These are phyloP conservation scores for Metschnikowia peoriensis DNA, from an alignment of 805 yeast species.

Conservation along the genomic window DNA sequence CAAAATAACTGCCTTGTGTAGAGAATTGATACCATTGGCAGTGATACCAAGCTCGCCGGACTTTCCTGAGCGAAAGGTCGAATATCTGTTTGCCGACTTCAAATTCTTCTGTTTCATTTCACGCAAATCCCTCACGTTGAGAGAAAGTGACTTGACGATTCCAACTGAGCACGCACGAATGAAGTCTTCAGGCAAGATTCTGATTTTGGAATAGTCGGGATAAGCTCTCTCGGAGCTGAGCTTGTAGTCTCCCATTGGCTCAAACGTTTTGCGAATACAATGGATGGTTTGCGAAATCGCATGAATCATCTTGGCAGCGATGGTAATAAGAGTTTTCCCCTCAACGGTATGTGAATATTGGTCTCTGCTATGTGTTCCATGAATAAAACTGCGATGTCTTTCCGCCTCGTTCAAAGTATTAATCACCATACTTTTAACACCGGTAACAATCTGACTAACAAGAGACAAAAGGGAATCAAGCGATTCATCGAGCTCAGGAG, in stretches of 20 bases:
- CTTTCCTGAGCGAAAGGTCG: slow-evolving; percentile 50
- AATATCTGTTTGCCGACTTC: slow-evolving; percentile 39
- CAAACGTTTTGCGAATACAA: slow-evolving; percentile 51
- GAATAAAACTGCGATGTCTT: slow-evolving; percentile 28
- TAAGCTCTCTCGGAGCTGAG: slow-evolving; percentile 59
- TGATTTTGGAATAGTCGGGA: slow-evolving; percentile 59
- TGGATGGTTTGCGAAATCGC: slow-evolving; percentile 48
- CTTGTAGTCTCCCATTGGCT: slow-evolving; percentile 64
- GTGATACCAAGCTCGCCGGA: slow-evolving; percentile 48
- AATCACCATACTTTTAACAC: slow-evolving; percentile 61
- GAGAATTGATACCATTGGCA: slow-evolving; percentile 46
- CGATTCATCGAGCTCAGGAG: slow-evolving; percentile 44
- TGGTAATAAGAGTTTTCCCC: slow-evolving; percentile 62
- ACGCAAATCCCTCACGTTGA: slow-evolving; percentile 24
- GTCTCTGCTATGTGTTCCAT: slow-evolving; percentile 7
- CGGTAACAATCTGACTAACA: slow-evolving; percentile 63
- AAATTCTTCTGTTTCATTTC: slow-evolving; percentile 21
- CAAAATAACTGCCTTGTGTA: slow-evolving; percentile 31
- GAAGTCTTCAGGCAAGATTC: slow-evolving; percentile 59
- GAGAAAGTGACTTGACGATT: slow-evolving; percentile 42
- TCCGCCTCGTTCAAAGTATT: slow-evolving; percentile 46
- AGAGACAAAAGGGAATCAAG: slow-evolving; percentile 58
- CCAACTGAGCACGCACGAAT: slow-evolving; percentile 61
- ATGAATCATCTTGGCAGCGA: slow-evolving; percentile 59
- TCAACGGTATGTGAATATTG: slow-evolving; percentile 60